phyloP scores from a whole-genome alignment of 2,329 filamentous ascomycete genomes.

The Biscogniauxia marginata region DNA sequence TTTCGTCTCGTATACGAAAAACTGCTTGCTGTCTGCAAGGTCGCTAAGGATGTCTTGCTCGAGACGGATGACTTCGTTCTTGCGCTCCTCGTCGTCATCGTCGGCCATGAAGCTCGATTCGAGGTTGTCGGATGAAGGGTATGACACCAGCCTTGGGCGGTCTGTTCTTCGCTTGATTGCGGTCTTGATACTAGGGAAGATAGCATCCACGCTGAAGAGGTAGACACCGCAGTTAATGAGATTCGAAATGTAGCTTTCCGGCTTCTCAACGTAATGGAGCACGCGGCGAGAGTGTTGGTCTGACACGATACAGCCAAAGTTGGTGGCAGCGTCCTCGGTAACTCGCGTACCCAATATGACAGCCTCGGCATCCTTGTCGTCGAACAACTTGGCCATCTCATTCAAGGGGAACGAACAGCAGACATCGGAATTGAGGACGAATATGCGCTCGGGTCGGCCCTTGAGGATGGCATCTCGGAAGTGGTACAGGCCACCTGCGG shows the following conservation, averaged over 20 bases:
- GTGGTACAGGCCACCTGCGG: constrained; percentile 95
- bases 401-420: constrained; percentile 97
- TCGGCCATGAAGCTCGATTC: constrained; percentile 61
- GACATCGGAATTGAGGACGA: constrained; percentile 96
- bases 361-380: constrained; percentile 93
- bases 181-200: constrained; percentile 91
- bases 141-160: constrained; percentile 86
- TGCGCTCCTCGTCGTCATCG: constrained; percentile 70
- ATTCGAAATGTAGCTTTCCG: constrained; percentile 95
- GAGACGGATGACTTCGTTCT: constrained; percentile 85
- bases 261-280: constrained; percentile 98
- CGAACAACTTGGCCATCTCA: constrained; percentile 93
- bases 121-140: constrained; percentile 92
- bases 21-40: constrained; percentile 94
- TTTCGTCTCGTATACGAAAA: constrained; percentile 97
- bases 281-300: constrained; percentile 93
- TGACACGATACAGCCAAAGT: constrained; percentile 97
- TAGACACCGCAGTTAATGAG: constrained; percentile 99
- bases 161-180: constrained; percentile 95
- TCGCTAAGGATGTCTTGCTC: constrained; percentile 97
- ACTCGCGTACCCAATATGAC: constrained; percentile 93
- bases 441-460: constrained; percentile 89
- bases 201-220: constrained; percentile 91
- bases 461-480: constrained; percentile 99
- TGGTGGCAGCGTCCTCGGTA: constrained; percentile 84